Base-by-base conservation (phyloP, 2,329 filamentous ascomycete species). In the Aspergillus ustus region DNA sequence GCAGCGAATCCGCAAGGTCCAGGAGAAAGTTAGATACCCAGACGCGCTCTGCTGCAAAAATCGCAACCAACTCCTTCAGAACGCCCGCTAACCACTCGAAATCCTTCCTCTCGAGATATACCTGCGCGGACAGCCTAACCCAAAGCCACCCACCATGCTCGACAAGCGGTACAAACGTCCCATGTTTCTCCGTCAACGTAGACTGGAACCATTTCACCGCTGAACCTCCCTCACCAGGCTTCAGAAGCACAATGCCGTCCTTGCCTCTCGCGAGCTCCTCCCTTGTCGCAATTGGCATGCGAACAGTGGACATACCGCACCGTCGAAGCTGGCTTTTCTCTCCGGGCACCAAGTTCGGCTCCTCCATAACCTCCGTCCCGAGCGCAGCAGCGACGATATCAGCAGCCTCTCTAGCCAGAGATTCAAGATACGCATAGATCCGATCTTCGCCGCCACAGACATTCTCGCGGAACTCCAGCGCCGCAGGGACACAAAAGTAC, bases 71-170 rank as follows among this genome's bases (percentile, higher is more conserved):
- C 40, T 80, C 78, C 72, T 85, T 84, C 70, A 95, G 74, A 8
- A 84, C 79, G 55, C 80, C 72, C 0, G 83, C 91, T 3, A 84
- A 83, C 85, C 86, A 91, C 72, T 89, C 85, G 71, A 95, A 97
- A 75, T 97, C 93, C 13, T 82, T 82, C 65, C 89, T 73, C 29
- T 91, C 91, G 19, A 97, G 77, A 73, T 94, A 98, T 0, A 95
- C 84, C 81, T 97, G 92, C 15, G 86, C 91, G 72, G 90, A 93
- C 52, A 96, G 70, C 52, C 94, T 81, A 0, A 84, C 81, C 90
- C 90, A 97, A 73, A 89, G 85, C 57, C 82, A 82, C 0, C 83
- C 84, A 0, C 78, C 82, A 66, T 93, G 87, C 7, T 83, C 75
- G 60, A 87, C 87, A 2, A 91, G 72, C 1, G 88, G 82, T 55